Base-by-base conservation (phyloP, 805 yeast genomes). In the Lipomyces starkeyi region DNA sequence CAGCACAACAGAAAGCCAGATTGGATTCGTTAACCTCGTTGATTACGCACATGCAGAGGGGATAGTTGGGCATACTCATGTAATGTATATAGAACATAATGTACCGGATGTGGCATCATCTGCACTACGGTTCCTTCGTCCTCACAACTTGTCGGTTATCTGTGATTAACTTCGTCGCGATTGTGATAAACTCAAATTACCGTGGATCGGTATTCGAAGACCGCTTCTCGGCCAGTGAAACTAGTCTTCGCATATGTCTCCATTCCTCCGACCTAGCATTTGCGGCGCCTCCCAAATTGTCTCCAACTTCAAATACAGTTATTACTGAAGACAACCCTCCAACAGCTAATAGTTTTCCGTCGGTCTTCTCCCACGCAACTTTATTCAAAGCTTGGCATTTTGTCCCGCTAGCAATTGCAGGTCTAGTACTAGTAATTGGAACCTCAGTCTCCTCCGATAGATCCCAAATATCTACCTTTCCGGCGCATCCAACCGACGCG, bases 391-490 rank as follows among this genome's bases (percentile, higher is more conserved):
- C 76, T 13, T 73, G 64, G 29, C 60, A 37, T 49, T 32, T 64
- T 52, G 25, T 52, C 52, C 37, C 49, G 22, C 40, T 52, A 20
- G 62, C 35, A 27, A 47, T 22, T 6, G 70, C 17, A 0, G 77
- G 75, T 22, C 58, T 59, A 35, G 65, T 66, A 11, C 74, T 62
- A 1, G 73, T 71, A 14, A 75, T 55, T 1, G 81, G 78, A 14
- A 70, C 71, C 20, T 78, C 79, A 20, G 73, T 64, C 54, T 75
- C 79, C 29, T 70, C 70, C 6, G 70, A 40, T 7, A 83, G 66
- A 68, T 83, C 79, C 83, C 83, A 82, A 40, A 82, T 65, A 62
- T 79, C 79, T 43, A 81, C 61, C 35, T 64, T 59, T 1, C 83
- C 82, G 2, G 73, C 62, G 2, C 78, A 76, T 37, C 76, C 80